Evolutionary conservation across 306 rosid species (phyloP), one percentile per base, ranked within the genome.

Genomic region (Rosa persica): DNA sequence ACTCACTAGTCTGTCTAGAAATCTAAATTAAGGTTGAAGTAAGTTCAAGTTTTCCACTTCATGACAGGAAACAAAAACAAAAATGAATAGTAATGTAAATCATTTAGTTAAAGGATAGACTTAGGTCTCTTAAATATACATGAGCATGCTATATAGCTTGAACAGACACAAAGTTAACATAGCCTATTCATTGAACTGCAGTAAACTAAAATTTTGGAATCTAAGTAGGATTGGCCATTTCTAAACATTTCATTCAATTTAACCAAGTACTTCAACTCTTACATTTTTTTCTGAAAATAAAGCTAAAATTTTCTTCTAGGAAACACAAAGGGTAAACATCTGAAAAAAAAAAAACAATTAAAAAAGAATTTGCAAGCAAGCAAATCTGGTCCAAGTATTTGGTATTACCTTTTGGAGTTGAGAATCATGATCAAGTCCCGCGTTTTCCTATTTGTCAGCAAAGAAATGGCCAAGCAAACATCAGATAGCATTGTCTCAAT

Each of bases 371-470:
- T 3, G 12, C 20, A 49, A 51, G 73, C 30, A 49, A 10, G 4
- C 20, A 43, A 17, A 51, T 51, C 74, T 12, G 17, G 67, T 52
- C 46, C 23, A 70, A 70, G 75, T 15, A 73, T 34, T 16, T 47
- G 5, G 20, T 44, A 69, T 40, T 76, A 94, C 98, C 97, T 90
- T 87, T 89, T 92, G 68, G 97, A 94, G 91, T 94, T 92, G 76
- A 94, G 96, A 86, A 94, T 92, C 98, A 94, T 89, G 67, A 94
- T 86, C 87, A 94, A 82, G 82, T 92, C 98, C 81, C 90, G 84
- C 49, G 98, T 94, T 88, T 88, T 92, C 83, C 87, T 88, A 82
- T 92, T 87, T 67, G 97, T 92, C 74, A 94, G 85, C 79, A 92
- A 83, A 30, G 98, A 92, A 82, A 94, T 90, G 79, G 93, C 96